These are phyloP conservation scores for Teratosphaeriaceae sp. DNA, from an alignment of 2,329 filamentous ascomycete species.

Conservation along the genomic window DNA sequence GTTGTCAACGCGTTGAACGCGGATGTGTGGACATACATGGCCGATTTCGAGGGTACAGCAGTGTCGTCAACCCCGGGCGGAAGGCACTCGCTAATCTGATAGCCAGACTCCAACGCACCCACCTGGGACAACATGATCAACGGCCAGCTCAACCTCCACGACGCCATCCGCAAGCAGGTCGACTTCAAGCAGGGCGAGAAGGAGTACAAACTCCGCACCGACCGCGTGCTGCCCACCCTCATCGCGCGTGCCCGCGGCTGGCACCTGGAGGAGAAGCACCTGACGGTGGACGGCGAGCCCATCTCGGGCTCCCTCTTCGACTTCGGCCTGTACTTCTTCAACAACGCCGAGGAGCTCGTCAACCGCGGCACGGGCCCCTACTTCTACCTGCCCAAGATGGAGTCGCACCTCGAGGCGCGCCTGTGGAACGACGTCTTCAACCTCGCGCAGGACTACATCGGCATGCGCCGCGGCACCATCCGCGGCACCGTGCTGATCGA, in stretches of 20 bases:
- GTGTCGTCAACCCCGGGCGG: too few relatives aligned
- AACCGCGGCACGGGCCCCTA: slow-evolving; percentile 83
- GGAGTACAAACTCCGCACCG: slow-evolving; percentile 94
- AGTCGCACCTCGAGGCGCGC: slow-evolving; percentile 91
- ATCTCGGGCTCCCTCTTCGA: slow-evolving; percentile 92
- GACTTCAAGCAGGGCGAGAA: slow-evolving; percentile 95
- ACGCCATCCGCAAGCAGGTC: slow-evolving; percentile 85
- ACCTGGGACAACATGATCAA: slow-evolving; percentile 99
- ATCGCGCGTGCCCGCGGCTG: slow-evolving; percentile 94
- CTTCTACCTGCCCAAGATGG: slow-evolving; percentile 95
- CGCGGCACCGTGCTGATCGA: slow-evolving; percentile 94
- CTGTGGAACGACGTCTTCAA: slow-evolving; percentile 99
- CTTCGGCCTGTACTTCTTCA: slow-evolving; percentile 98
- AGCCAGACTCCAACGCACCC: slow-evolving; percentile 79
- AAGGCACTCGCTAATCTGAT: too few relatives aligned
- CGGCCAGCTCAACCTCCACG: slow-evolving; percentile 95
- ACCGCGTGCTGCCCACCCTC: slow-evolving; percentile 78
- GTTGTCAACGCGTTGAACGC: slow-evolving; percentile 95
- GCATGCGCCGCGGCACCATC: slow-evolving; percentile 84
- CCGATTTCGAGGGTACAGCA: slow-evolving; percentile 81
- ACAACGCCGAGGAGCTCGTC: slow-evolving; percentile 87
- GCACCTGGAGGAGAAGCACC: slow-evolving; percentile 98
- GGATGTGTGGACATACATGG: slow-evolving; percentile 98
- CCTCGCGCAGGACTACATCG: slow-evolving; percentile 86
- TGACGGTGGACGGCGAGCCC: slow-evolving; percentile 90